Base-by-base conservation (phyloP, 2,329 filamentous ascomycete species). In the Chalara sp. region DNA sequence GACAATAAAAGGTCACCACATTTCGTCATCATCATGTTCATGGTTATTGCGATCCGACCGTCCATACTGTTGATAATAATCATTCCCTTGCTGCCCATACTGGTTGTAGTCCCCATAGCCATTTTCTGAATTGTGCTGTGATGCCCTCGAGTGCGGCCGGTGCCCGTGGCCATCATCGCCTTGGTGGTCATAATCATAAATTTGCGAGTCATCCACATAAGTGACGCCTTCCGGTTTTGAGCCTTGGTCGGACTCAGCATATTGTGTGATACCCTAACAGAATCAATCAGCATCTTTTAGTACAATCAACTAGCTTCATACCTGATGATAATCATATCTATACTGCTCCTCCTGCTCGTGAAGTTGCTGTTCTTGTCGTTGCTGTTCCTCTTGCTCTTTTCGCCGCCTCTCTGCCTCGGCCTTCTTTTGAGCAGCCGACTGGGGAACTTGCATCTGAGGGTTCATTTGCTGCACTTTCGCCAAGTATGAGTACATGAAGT, bases 381-480 rank as follows among this genome's bases (percentile, higher is more conserved):
- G 52, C 46, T 62, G 61, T 29, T 65, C 61, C 55, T 68, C 65
- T 53, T 67, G 58, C 55, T 74, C 68, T 47, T 69, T 68, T 57
- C 66, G 73, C 63, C 68, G 69, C 58, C 64, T 72, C 58, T 79
- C 77, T 49, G 81, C 77, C 54, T 83, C 78, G 48, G 80, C 74
- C 63, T 80, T 81, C 65, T 86, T 84, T 61, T 90, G 89, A 35
- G 87, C 83, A 12, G 76, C 73, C 47, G 87, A 91, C 35, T 87
- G 80, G n/a, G 89, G 89, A 42, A 95, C 84, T 62, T 95, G 88
- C 71, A 96, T 88, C 64, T 95, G 89, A 42, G 93, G 93, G 68
- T 99, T 93, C 89, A 96, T 96, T 63, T 95, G 90, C 70, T 99
- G 93, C 44, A 99, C 93, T 68, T 97, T 99, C 55, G 93, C 93